These are phyloP conservation scores for Scutellaria barbata DNA, from an alignment of 257 asterid species.

Conservation along the genomic window DNA sequence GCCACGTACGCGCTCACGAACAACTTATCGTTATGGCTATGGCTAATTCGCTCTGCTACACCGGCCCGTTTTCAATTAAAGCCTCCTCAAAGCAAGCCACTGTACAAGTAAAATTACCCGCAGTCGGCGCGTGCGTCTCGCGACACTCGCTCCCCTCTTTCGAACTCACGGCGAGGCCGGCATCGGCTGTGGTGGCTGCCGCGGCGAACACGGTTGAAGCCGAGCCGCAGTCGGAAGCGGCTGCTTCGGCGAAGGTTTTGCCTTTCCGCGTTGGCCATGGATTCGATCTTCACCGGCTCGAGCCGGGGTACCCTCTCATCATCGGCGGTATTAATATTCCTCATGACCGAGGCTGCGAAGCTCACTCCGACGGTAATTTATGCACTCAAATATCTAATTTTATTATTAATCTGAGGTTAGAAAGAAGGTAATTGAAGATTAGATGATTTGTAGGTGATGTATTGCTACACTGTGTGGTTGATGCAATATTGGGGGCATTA, in stretches of 20 bases:
- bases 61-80: conserved; percentile 33
- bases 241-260: conserved; percentile 51
- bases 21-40: conserved; percentile 37
- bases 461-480: conserved; percentile 95
- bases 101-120: conserved; percentile 19
- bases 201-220: conserved; percentile 52
- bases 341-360: conserved; percentile 88
- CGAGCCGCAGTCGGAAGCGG: conserved; percentile 39
- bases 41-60: conserved; percentile 43
- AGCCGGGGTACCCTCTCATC: conserved; percentile 86
- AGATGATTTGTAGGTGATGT: conserved; percentile 70
- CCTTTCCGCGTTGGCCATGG: conserved; percentile 97
- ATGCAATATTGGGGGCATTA: conserved; percentile 91
- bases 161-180: conserved; percentile 39
- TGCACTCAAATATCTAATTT: not conserved
- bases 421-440: not conserved
- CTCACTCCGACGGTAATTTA: conserved; percentile 84
- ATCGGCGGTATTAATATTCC: conserved; percentile 84
- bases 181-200: conserved; percentile 36
- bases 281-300: conserved; percentile 88
- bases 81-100: conserved; percentile 35
- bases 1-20: conserved; percentile 36
- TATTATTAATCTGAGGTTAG: not conserved
- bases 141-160: conserved; percentile 32
- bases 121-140: conserved; percentile 30